Percentiles rank a stretch among this genome's conserved stretches.
Evolutionary conservation across 2,329 filamentous ascomycete genomes (phyloP).

Genomic region (Herpotrichia juniperi): DNA sequence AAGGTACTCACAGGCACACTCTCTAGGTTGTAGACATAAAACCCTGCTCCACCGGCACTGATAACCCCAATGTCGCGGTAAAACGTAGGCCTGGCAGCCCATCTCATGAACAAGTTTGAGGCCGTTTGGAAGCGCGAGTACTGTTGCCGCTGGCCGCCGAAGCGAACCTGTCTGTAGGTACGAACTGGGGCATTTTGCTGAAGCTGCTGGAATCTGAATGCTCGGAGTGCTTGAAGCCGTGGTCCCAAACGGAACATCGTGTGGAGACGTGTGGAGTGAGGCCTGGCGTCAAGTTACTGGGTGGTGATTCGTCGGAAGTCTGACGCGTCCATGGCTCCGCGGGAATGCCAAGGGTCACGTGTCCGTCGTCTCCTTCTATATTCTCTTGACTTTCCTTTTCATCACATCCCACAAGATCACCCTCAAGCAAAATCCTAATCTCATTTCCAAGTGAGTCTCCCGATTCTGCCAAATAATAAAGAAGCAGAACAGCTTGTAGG

Average conservation of each 20-base stretch:
- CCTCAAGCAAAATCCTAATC: no score
- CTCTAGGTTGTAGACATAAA: conserved; percentile 74
- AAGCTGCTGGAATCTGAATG: neutral
- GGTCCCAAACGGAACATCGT: conserved; percentile 5
- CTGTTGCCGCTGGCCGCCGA: conserved; percentile 24
- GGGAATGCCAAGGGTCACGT: conserved; percentile 1
- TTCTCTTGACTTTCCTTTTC: no score
- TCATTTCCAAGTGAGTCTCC: no score
- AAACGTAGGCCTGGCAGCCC: conserved; percentile 54
- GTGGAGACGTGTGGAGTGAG: neutral
- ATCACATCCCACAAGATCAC: no score
- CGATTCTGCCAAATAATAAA: no score
- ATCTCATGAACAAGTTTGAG: conserved; percentile 39
- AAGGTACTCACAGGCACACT: conserved; percentile 64
- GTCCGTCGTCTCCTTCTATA: no score
- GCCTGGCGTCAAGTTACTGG: neutral
- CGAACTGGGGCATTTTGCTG: conserved; percentile 15
- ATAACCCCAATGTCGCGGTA: conserved; percentile 53
- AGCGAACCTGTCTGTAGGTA: conserved; percentile 30
- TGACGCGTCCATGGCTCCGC: neutral
- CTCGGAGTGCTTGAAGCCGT: neutral
- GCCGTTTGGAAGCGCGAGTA: conserved; percentile 37
- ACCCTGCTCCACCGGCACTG: conserved; percentile 52
- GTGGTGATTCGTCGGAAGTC: neutral
- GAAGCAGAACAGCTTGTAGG: no score